Evolutionary conservation across 208 protist species (phyloP).

Genomic region (Leishmania guyanensis): DNA sequence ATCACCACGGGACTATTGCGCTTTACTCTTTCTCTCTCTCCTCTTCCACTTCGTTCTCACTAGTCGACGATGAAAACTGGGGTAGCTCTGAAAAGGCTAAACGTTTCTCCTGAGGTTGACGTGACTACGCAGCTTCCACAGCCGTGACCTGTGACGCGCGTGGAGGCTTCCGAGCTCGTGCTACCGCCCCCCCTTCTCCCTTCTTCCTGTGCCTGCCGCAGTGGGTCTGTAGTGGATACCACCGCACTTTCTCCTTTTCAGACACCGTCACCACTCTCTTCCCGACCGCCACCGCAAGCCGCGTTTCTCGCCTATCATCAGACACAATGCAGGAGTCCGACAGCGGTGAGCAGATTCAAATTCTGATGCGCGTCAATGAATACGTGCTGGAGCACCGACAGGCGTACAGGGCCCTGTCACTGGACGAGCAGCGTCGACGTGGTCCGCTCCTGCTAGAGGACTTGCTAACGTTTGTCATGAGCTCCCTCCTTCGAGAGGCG

Average conservation of each 20-base stretch:
- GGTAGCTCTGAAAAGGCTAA: background rate
- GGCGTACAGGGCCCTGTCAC: conserved; percentile 3
- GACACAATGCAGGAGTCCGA: background rate
- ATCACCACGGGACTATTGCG: no score
- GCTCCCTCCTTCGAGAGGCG: background rate
- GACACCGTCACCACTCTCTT: background rate
- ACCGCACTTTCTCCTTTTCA: background rate
- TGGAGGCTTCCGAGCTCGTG: background rate
- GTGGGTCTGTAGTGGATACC: background rate
- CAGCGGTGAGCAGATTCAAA: conserved; percentile 3
- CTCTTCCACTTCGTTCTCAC: background rate
- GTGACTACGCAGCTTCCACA: background rate
- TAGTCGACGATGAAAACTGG: background rate
- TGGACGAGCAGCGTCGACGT: conserved; percentile 22
- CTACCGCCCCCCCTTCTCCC: background rate
- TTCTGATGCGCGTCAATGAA: conserved; percentile 14
- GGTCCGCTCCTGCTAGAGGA: conserved; percentile 24
- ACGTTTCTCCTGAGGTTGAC: background rate
- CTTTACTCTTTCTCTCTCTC: background rate
- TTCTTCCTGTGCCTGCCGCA: background rate
- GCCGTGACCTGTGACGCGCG: background rate
- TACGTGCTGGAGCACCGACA: conserved; percentile 16
- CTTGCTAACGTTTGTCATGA: conserved; percentile 12
- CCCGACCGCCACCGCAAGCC: background rate
- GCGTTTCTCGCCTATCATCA: background rate